Conservation (phyloP, 441 rosid genomes). For the Gossypium laxum region DNA sequence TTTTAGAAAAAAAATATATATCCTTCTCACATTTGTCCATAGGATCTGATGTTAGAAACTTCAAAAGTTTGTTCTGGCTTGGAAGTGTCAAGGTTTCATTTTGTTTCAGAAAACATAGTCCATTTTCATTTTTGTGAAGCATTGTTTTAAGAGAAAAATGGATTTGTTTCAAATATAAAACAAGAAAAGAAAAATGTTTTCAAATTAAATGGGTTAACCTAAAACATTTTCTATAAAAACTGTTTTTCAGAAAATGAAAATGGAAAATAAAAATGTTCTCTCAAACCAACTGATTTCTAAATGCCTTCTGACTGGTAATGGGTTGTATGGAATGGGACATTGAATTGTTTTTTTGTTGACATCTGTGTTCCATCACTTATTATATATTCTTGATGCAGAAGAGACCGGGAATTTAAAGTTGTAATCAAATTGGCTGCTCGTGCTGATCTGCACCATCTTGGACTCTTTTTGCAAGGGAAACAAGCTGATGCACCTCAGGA, state of each 20-base stretch:
- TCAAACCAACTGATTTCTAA: neutral
- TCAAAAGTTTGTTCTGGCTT: neutral
- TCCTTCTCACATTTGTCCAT: neutral
- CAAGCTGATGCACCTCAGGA: constrained; percentile 95
- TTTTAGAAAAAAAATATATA: too few relatives aligned
- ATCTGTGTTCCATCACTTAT: neutral
- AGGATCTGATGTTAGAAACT: neutral
- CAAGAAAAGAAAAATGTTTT: neutral
- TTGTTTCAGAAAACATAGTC: neutral
- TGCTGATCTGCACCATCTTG: constrained; percentile 79
- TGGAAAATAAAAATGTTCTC: neutral
- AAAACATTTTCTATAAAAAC: neutral
- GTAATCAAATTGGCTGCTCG: constrained; percentile 82
- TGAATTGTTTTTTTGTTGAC: neutral
- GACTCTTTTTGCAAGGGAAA: constrained; percentile 70
- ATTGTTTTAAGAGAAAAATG: neutral
- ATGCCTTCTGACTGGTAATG: neutral
- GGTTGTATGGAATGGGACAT: neutral
- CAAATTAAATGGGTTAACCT: neutral
- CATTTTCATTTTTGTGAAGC: neutral
- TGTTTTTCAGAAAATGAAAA: too few relatives aligned
- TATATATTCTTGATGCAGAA: constrained; percentile 35
- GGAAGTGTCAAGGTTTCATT: neutral
- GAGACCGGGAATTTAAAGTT: constrained; percentile 66
- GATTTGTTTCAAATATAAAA: neutral